phyloP scores from a whole-genome alignment of 257 asterid genomes.

The Vinca minor region DNA sequence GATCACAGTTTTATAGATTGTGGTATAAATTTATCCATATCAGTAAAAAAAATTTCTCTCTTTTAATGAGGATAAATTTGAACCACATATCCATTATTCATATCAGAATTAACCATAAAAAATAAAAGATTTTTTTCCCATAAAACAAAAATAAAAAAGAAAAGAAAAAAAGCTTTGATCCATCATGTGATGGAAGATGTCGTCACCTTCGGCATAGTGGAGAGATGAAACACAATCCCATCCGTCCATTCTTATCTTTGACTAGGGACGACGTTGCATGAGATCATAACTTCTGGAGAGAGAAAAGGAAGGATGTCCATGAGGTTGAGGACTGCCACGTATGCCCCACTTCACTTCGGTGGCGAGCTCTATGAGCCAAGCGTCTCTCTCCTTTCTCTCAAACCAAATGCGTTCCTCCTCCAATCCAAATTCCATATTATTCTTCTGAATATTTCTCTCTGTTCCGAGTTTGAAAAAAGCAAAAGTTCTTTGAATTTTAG shows the following conservation, averaged over 20 bases:
- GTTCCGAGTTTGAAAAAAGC: not conserved
- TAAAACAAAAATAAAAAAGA: too few relatives aligned
- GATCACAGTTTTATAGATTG: too few relatives aligned
- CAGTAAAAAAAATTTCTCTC: too few relatives aligned
- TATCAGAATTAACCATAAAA: too few relatives aligned
- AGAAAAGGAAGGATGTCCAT: conserved; percentile 2
- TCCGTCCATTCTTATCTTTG: not conserved
- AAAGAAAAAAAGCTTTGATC: not conserved
- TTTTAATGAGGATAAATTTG: too few relatives aligned
- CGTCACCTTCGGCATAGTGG: not conserved
- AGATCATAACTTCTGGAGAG: conserved; percentile 8
- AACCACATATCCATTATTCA: too few relatives aligned
- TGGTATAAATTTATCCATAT: too few relatives aligned
- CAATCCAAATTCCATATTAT: conserved; percentile 5
- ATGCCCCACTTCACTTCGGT: conserved; percentile 21
- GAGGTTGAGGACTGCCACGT: conserved; percentile 33
- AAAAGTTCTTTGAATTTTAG: not conserved
- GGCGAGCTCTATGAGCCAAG: too few relatives aligned
- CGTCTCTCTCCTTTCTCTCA: conserved; percentile 4
- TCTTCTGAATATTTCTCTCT: conserved; percentile 23
- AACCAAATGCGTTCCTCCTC: conserved; percentile 4
- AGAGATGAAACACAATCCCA: not conserved
- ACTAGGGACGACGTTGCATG: conserved; percentile 9
- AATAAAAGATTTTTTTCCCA: too few relatives aligned
- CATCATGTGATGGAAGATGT: not conserved